Evolutionary conservation across 164 flowering plant genomes (phyloP), one percentile per base, ranked within the genome.

Genomic region (Santalum album): DNA sequence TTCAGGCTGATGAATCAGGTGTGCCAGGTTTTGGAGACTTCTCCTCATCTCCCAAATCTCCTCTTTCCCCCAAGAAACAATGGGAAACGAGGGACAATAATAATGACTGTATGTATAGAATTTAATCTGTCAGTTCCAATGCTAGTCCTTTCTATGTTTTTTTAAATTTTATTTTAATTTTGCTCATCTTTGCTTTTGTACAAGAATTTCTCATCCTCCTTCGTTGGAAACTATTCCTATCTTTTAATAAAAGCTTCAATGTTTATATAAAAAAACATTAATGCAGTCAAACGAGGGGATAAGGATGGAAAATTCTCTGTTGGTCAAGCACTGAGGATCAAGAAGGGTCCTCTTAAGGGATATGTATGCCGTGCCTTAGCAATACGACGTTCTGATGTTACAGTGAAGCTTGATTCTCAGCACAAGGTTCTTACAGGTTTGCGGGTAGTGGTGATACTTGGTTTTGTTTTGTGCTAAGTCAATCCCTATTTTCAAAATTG

Each of bases 341-440:
- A 84, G 50, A 72, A 85, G 34, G 99, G 97, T 51, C 92, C 96
- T 32, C 59, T 89, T 32, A 94, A 94, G 70, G 99, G 99, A 11
- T 79, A 83, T 60, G 80, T 82, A 45, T 90, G 99, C 56, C 85
- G 89, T 40, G 96, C 90, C 44, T 38, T 90, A 47, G 97, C 90
- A 25, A 26, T 90, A 44, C 83, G 82, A 25, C 74, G 73, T 40
- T 71, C 83, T 56, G 95, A 90, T 65, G 68, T 87, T 52, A 90
- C 95, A 1, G 97, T 94, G 63, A 94, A 90, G 78, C 79, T 94
- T 57, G 88, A 82, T 73, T 90, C 96, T 53, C 76, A 82, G 70
- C 75, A 74, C 16, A 85, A 80, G 66, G 74, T 87, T 67, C 78
- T 87, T 53, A 79, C 88, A 75, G 99, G 99, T 94, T 57, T 51